phyloP scores from a whole-genome alignment of 2,329 filamentous ascomycete genomes.

The Clonostachys rhizophaga region DNA sequence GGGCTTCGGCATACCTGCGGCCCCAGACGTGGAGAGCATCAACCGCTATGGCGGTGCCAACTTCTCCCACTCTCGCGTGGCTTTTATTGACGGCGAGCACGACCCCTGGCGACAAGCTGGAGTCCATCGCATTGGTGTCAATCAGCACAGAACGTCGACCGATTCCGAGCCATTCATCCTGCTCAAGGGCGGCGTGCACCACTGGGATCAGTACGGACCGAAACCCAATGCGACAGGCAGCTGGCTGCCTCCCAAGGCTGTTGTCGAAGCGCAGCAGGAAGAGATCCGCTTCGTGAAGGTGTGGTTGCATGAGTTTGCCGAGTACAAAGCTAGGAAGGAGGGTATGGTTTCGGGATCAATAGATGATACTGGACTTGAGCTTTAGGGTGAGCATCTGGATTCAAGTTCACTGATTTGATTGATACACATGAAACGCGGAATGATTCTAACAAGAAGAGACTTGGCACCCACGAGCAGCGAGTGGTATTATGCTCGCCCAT shows the following conservation, averaged over 20 bases:
- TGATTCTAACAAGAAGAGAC: too few species aligned
- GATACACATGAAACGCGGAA: too few species aligned
- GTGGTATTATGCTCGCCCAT: too few species aligned
- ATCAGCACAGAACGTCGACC: constrained; percentile 3
- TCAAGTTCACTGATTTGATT: too few species aligned
- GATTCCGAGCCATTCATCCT: constrained; percentile 4
- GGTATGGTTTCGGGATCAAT: background rate
- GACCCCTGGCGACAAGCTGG: constrained; percentile 79
- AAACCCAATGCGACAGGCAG: constrained; percentile 57
- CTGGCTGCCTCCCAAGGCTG: constrained; percentile 2
- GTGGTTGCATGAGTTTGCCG: constrained; percentile 4
- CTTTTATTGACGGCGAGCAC: constrained; percentile 69
- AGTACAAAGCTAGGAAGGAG: background rate
- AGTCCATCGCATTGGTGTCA: constrained; percentile 59
- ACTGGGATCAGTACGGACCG: constrained; percentile 25
- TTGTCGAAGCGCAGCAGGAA: constrained; percentile 1
- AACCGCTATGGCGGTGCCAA: constrained; percentile 74
- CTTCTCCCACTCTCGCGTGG: constrained; percentile 71
- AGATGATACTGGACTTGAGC: background rate
- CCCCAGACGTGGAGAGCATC: constrained; percentile 59
- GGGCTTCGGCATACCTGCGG: constrained; percentile 64
- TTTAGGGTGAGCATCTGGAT: background rate
- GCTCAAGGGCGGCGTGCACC: constrained; percentile 13
- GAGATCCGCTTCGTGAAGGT: constrained; percentile 4
- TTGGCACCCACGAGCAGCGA: too few species aligned